phyloP scores from a whole-genome alignment of 2,329 filamentous ascomycete species.

The Aspergillus clavatus region DNA sequence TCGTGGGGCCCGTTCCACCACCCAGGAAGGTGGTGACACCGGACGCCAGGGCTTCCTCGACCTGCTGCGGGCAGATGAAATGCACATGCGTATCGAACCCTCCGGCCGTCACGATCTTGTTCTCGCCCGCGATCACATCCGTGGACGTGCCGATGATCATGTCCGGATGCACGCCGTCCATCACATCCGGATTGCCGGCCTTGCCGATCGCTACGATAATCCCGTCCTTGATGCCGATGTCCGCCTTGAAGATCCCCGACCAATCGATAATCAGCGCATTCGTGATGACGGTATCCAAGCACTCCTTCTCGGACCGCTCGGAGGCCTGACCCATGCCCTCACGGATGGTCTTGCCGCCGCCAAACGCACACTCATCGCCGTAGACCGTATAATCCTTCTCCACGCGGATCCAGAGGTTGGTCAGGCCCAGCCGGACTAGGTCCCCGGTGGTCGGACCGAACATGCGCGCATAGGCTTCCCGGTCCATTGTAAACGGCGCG shows the following conservation, averaged over 20 bases:
- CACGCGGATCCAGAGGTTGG: slow-evolving; percentile 84
- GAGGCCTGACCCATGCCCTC: slow-evolving; percentile 95
- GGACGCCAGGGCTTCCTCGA: slow-evolving; percentile 72
- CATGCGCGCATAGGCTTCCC: slow-evolving; percentile 77
- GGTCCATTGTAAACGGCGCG: slow-evolving; percentile 65
- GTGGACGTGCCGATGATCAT: slow-evolving; percentile 85
- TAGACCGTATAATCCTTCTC: slow-evolving; percentile 80
- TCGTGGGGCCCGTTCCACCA: slow-evolving; percentile 87
- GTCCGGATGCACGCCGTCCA: slow-evolving; percentile 74
- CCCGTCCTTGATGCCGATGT: slow-evolving; percentile 88
- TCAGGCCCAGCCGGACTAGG: slow-evolving; percentile 72
- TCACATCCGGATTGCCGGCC: slow-evolving; percentile 93
- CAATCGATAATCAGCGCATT: slow-evolving; percentile 90
- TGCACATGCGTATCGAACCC: slow-evolving; percentile 89
- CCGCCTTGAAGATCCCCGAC: slow-evolving; percentile 91
- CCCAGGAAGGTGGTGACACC: slow-evolving; percentile 89
- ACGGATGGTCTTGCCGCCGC: slow-evolving; percentile 85
- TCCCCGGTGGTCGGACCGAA: slow-evolving; percentile 92
- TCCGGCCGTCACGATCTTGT: slow-evolving; percentile 85
- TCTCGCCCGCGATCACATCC: slow-evolving; percentile 86
- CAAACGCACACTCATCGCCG: slow-evolving; percentile 93
- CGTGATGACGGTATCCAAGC: slow-evolving; percentile 77
- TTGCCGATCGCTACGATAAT: slow-evolving; percentile 86
- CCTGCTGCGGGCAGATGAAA: slow-evolving; percentile 92
- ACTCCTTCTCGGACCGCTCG: slow-evolving; percentile 65